Percentiles rank a stretch among this genome's conserved stretches.
phyloP scores from a whole-genome alignment of 805 yeast species.

The Kazachstania taianensis region DNA sequence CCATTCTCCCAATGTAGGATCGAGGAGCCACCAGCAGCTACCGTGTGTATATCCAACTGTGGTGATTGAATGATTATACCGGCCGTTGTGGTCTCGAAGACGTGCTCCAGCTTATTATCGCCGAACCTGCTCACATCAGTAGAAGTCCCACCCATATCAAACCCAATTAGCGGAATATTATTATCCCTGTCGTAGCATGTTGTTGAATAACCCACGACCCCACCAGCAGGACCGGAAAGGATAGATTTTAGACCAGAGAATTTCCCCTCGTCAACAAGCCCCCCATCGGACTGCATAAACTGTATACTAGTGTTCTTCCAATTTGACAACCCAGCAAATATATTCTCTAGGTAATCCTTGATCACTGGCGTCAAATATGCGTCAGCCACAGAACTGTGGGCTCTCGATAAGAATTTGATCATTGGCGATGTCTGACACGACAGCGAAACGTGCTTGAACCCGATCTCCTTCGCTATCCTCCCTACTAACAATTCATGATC shows the following conservation, averaged over 20 bases:
- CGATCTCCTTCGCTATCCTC: constrained; percentile 48
- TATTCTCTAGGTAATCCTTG: constrained; percentile 48
- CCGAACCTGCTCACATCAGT: constrained; percentile 75
- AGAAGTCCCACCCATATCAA: constrained; percentile 89
- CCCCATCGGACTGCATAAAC: constrained; percentile 97
- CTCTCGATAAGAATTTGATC: constrained; percentile 67
- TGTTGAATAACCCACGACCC: constrained; percentile 85
- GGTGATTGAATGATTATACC: constrained; percentile 80
- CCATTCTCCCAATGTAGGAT: constrained; percentile 59
- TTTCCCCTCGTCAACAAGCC: constrained; percentile 70
- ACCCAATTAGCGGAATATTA: constrained; percentile 59
- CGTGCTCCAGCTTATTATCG: constrained; percentile 61
- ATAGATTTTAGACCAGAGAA: constrained; percentile 87
- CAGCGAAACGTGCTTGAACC: constrained; percentile 59
- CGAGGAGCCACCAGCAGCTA: constrained; percentile 82
- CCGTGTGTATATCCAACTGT: constrained; percentile 70
- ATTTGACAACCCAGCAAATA: constrained; percentile 50
- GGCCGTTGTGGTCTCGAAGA: constrained; percentile 75
- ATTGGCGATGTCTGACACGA: constrained; percentile 66
- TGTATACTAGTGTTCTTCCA: constrained; percentile 43
- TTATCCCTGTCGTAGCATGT: constrained; percentile 59
- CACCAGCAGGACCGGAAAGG: constrained; percentile 95
- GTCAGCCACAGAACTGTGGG: constrained; percentile 71
- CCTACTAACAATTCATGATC: constrained; percentile 57
- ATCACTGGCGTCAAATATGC: constrained; percentile 79